Conservation (phyloP, 345 rosid genomes). For the Balakata baccata region DNA sequence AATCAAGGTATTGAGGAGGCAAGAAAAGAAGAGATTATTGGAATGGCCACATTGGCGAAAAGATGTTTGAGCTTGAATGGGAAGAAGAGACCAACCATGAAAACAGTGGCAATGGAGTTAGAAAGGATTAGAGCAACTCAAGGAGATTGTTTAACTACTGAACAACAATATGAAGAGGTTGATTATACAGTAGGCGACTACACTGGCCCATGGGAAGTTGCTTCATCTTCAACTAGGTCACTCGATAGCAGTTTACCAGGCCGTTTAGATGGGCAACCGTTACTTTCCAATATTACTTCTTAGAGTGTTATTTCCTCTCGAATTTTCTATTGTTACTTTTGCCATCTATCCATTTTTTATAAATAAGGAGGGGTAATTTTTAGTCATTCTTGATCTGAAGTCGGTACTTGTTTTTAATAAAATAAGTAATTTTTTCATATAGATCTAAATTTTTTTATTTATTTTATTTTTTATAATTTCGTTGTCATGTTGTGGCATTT, state of each 20-base stretch:
- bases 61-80: neutral
- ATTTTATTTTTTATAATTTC: too few relatives aligned
- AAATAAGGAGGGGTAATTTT: too few relatives aligned
- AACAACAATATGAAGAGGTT: neutral
- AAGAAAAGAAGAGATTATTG: neutral
- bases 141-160: neutral
- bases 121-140: neutral
- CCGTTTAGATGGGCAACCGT: neutral
- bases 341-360: too few relatives aligned
- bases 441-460: too few relatives aligned
- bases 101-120: neutral
- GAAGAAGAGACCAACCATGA: neutral
- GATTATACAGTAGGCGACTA: neutral
- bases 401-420: too few relatives aligned
- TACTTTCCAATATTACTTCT: neutral
- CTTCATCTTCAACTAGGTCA: neutral
- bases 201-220: neutral
- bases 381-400: too few relatives aligned
- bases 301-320: too few relatives aligned
- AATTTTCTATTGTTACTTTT: too few relatives aligned
- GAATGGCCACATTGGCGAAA: neutral
- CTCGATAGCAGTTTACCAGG: neutral
- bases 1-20: neutral
- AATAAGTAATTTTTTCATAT: too few relatives aligned
- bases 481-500: too few relatives aligned